These are phyloP conservation scores for Leptosphaerulina australis DNA, from an alignment of 2,329 filamentous ascomycete species.

Conservation along the genomic window DNA sequence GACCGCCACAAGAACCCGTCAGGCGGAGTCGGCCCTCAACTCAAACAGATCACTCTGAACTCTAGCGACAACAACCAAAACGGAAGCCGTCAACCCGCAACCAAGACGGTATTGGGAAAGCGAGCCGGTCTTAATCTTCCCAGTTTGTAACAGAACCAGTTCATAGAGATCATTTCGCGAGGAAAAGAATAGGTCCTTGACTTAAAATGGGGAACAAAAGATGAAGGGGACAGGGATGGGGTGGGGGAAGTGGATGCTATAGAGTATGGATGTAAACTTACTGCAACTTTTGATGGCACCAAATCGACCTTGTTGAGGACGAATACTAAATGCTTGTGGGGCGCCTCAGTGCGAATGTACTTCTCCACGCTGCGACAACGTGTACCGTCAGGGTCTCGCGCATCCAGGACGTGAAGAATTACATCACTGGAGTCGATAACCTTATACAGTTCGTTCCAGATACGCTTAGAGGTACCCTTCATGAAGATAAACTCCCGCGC, in stretches of 20 bases:
- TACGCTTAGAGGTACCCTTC: slow-evolving; percentile 90
- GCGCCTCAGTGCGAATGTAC: slow-evolving; percentile 89
- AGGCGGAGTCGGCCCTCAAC: slow-evolving; percentile 85
- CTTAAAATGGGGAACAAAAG: slow-evolving; percentile 82
- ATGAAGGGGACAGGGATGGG: slow-evolving; percentile 44
- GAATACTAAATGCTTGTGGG: slow-evolving; percentile 94
- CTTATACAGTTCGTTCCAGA: slow-evolving; percentile 88
- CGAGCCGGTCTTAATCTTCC: slow-evolving; percentile 87
- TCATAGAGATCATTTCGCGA: slow-evolving; percentile 62
- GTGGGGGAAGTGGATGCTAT: slow-evolving; percentile 13
- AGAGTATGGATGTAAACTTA: slow-evolving; percentile 65
- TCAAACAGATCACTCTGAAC: slow-evolving; percentile 86
- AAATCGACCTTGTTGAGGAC: slow-evolving; percentile 91
- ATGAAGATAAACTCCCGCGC: slow-evolving; percentile 77
- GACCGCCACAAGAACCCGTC: slow-evolving; percentile 69
- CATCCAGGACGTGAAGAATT: slow-evolving; percentile 67
- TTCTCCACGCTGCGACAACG: slow-evolving; percentile 90
- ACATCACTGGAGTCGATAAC: slow-evolving; percentile 96
- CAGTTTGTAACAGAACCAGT: slow-evolving; percentile 98
- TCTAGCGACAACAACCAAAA: slow-evolving; percentile 86
- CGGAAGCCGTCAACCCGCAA: slow-evolving; percentile 75
- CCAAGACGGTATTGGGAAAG: slow-evolving; percentile 66
- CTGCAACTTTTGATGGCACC: slow-evolving; percentile 88
- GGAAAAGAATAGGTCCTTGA: slow-evolving; percentile 75
- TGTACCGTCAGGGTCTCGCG: slow-evolving; percentile 64